Evolutionary conservation across 495 filamentous ascomycete genomes (phyloP), one percentile per base, ranked within the genome.

Genomic region (Aspergillus wentii): DNA sequence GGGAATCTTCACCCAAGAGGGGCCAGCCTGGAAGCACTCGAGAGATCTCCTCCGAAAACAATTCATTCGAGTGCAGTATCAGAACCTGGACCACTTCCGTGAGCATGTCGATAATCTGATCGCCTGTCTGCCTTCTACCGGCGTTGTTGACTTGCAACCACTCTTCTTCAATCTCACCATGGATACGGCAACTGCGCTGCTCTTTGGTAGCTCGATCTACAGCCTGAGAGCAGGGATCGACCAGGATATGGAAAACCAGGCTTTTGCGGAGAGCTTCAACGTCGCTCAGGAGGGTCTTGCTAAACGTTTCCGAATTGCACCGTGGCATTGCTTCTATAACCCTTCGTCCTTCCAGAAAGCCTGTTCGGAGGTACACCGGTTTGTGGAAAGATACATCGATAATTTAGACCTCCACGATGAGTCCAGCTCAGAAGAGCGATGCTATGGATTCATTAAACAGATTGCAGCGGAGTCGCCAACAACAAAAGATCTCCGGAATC

Each of bases 1-100:
- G 8, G 74, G 74, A 2, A 75, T 80, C 35, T 79, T 80, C 48
- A 64, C 67, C 0, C 64, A 74, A 29, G 70, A 78, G 21, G 75
- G 76, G 1, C 28, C 33, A 21, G 41, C 55, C 4, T 80, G 76
- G 76, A 67, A 65, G 35, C 68, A 62, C 15, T 75, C 69, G 5
- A 61, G 75, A n/a, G 64, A 68, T 15, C 46, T 75, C 11, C 54
- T 79, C 5, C 57, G 64, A 0, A 64, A 48, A 3, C 64, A 68
- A 36, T 75, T 78, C 35, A 45, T 52, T 4, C 51, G 51, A 22
- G 42, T 29, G 8, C 44, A 56, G 26, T 34, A 51, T 9, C 37
- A 55, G 27, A 44, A 48, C 8, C 33, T 39, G 9, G 26, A 51
- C 8, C 21, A 43, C 13, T 51, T 66, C 21, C 29, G 44, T 13